phyloP scores from a whole-genome alignment of 2,329 filamentous ascomycete species.

The Pyrenochaeta sp. region DNA sequence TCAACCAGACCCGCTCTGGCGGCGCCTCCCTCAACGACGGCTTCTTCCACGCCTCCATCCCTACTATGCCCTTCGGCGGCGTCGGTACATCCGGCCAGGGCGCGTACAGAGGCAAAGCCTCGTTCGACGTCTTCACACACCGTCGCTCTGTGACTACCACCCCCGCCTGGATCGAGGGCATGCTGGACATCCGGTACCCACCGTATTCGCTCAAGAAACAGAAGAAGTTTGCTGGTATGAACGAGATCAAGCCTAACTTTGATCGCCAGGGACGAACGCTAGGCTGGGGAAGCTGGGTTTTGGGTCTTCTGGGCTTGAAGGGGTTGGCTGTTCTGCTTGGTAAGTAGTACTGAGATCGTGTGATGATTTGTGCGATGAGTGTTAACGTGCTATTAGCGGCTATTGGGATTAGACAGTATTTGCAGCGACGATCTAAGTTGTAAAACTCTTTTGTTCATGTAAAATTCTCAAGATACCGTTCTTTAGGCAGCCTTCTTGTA shows the following conservation, averaged over 20 bases:
- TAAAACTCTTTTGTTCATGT: slow-evolving; percentile 6
- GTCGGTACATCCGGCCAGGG: slow-evolving; percentile 82
- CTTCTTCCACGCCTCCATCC: slow-evolving; percentile 75
- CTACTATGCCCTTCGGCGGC: slow-evolving; percentile 80
- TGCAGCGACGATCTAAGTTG: slow-evolving; percentile 41
- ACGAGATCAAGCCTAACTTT: slow-evolving; percentile 65
- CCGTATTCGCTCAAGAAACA: slow-evolving; percentile 66
- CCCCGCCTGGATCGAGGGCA: slow-evolving; percentile 71
- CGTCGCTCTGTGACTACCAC: slow-evolving; percentile 67
- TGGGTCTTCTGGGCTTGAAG: slow-evolving; percentile 41
- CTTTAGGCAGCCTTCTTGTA: too few species aligned
- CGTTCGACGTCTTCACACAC: slow-evolving; percentile 74
- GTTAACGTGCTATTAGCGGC: slow-evolving; percentile 38
- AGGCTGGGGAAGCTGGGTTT: slow-evolving; percentile 46
- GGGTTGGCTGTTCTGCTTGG: slow-evolving; percentile 40
- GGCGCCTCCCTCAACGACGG: slow-evolving; percentile 63
- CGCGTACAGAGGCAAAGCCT: slow-evolving; percentile 78
- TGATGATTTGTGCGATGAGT: background rate
- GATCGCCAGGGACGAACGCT: slow-evolving; percentile 61
- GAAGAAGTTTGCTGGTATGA: slow-evolving; percentile 60
- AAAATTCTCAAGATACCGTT: background rate
- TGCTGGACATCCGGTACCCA: slow-evolving; percentile 73
- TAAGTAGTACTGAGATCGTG: slow-evolving; percentile 32
- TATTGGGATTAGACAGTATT: slow-evolving; percentile 37
- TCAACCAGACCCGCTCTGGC: slow-evolving; percentile 59